phyloP scores from a whole-genome alignment of 169 alveolate genomes.

The Theileria equi region DNA sequence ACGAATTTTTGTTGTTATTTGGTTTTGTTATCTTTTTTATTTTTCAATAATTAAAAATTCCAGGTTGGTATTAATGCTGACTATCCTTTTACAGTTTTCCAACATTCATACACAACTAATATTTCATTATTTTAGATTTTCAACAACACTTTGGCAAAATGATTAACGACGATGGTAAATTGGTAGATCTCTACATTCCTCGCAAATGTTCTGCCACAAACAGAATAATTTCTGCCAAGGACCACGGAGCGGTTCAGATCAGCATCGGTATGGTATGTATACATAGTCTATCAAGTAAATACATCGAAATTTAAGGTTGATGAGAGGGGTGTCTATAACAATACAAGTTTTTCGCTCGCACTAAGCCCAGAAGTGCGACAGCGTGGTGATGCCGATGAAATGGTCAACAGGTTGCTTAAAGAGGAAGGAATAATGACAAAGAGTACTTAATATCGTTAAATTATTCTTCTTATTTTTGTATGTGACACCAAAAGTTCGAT shows the following conservation, averaged over 20 bases:
- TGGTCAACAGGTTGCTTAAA: slow-evolving; percentile 88
- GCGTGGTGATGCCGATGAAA: slow-evolving; percentile 90
- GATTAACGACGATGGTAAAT: slow-evolving; percentile 88
- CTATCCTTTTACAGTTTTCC: too few relatives aligned
- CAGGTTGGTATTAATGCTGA: too few relatives aligned
- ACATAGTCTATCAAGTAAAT: slow-evolving; percentile 56
- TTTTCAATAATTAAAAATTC: too few relatives aligned
- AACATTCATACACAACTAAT: too few relatives aligned
- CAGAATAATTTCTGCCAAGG: slow-evolving; percentile 87
- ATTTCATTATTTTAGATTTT: too few relatives aligned
- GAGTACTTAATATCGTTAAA: slow-evolving; percentile 57
- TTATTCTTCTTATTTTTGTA: not conserved
- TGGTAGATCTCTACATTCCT: slow-evolving; percentile 92
- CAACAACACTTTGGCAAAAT: slow-evolving; percentile 61
- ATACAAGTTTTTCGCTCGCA: slow-evolving; percentile 83
- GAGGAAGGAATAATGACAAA: slow-evolving; percentile 85
- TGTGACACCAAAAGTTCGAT: not conserved
- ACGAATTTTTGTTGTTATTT: too few relatives aligned
- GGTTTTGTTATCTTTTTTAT: too few relatives aligned
- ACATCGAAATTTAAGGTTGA: slow-evolving; percentile 72
- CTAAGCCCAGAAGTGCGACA: slow-evolving; percentile 88
- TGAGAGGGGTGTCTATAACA: slow-evolving; percentile 84
- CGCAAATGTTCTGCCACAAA: slow-evolving; percentile 94
- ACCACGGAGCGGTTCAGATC: slow-evolving; percentile 92
- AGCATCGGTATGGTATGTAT: slow-evolving; percentile 84